Evolutionary conservation across 305 asterid genomes (phyloP).

Genomic region (Fraxinus floribunda): DNA sequence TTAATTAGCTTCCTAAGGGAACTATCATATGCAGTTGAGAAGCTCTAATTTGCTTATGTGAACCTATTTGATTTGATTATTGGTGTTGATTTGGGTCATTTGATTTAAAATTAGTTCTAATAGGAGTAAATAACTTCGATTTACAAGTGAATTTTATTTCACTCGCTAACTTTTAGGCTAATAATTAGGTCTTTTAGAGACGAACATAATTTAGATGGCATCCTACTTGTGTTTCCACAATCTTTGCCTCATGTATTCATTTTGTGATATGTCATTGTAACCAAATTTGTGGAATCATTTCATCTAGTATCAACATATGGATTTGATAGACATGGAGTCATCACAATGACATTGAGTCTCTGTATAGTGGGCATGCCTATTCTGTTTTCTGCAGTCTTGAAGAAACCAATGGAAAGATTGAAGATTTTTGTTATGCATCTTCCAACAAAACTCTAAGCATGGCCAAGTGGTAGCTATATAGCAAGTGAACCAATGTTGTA

Average conservation of each 20-base stretch:
- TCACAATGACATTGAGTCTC: conserved; percentile 66
- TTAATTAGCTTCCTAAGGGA: neutral
- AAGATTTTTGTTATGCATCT: conserved; percentile 40
- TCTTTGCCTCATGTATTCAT: neutral
- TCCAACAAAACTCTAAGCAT: too few relatives aligned
- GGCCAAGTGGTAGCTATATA: too few relatives aligned
- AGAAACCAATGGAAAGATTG: conserved; percentile 69
- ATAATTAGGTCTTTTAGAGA: neutral
- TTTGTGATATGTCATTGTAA: neutral
- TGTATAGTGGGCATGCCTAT: conserved; percentile 69
- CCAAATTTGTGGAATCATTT: neutral
- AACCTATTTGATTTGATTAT: neutral
- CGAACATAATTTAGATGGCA: neutral
- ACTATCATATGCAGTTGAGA: neutral
- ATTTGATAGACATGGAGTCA: conserved; percentile 58
- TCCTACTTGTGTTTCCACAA: neutral
- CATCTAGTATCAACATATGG: conserved; percentile 48
- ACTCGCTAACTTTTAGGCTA: neutral
- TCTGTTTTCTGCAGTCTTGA: conserved; percentile 74
- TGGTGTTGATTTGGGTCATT: neutral
- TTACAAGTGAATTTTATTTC: neutral
- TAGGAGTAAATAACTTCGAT: neutral
- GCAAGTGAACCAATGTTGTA: too few relatives aligned
- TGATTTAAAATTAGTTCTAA: neutral
- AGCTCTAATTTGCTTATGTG: neutral